Conservation (phyloP, 2,329 filamentous ascomycete genomes). For the Ceratocystis destructans region DNA sequence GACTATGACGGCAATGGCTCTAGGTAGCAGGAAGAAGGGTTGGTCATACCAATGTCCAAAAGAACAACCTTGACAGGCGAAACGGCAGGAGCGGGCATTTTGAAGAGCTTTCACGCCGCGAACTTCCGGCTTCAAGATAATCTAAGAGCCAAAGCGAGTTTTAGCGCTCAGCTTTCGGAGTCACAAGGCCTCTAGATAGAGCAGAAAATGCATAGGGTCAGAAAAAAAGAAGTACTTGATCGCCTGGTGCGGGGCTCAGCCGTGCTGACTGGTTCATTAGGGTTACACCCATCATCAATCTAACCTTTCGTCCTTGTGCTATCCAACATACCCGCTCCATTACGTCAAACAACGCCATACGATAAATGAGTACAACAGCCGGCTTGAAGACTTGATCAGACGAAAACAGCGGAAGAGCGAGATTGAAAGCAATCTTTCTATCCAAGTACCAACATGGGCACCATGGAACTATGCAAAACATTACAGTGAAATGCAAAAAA, state of each 20-base stretch:
- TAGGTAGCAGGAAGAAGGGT: not conserved
- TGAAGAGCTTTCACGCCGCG: not conserved
- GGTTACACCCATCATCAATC: not conserved
- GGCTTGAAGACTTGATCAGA: not conserved
- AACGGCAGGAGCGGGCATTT: not conserved
- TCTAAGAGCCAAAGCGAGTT: no score
- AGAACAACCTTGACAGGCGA: constrained; percentile 34
- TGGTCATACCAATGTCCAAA: constrained; percentile 44
- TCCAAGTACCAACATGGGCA: not conserved
- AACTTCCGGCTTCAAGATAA: not conserved
- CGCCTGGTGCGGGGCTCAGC: not conserved
- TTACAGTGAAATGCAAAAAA: not conserved
- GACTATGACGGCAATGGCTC: not conserved
- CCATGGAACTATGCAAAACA: not conserved
- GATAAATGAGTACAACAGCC: not conserved
- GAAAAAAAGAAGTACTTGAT: not conserved
- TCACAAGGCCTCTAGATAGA: not conserved
- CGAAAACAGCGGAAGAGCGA: not conserved
- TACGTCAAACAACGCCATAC: not conserved
- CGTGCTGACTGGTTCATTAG: not conserved
- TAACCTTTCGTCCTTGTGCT: not conserved
- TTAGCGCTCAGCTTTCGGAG: not conserved
- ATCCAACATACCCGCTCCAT: not conserved
- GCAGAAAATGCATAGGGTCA: not conserved
- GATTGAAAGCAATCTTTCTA: no score